These are phyloP conservation scores for Polygonum maritimum DNA, from an alignment of 148 eudicot genomes.

Conservation along the genomic window DNA sequence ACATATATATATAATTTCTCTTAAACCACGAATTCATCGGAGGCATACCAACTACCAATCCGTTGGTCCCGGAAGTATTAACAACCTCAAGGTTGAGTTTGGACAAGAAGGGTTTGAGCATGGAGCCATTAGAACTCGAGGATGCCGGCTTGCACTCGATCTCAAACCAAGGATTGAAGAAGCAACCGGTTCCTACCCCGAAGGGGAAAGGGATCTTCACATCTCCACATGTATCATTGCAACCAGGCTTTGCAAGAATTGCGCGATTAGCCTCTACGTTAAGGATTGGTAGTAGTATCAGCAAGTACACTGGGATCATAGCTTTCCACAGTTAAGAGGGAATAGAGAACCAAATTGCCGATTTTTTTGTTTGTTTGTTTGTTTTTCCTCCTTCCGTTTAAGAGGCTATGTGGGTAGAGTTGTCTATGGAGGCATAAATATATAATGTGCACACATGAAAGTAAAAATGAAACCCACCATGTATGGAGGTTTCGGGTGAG, in stretches of 20 bases:
- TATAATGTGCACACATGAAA: too few species aligned
- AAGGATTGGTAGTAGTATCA: neutral
- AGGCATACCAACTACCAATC: neutral
- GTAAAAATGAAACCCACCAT: too few species aligned
- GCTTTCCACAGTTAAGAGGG: too few species aligned
- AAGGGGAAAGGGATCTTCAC: neutral
- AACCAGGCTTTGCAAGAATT: neutral
- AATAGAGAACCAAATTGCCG: too few species aligned
- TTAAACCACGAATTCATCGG: neutral
- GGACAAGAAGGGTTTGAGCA: neutral
- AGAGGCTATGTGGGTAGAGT: too few species aligned
- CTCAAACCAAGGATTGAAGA: neutral
- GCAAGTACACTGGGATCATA: too few species aligned
- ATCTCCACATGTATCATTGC: neutral
- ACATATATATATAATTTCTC: too few species aligned
- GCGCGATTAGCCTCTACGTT: neutral
- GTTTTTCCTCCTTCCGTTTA: too few species aligned
- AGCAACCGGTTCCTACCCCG: neutral
- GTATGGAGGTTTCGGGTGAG: too few species aligned
- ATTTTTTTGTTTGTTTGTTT: too few species aligned
- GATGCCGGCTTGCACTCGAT: neutral
- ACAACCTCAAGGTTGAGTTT: neutral
- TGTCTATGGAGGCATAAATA: too few species aligned
- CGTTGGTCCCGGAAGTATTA: too few species aligned
- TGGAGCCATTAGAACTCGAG: neutral